These are phyloP conservation scores for Scytalidium sp. DNA, from an alignment of 2,329 filamentous ascomycete species.

Conservation along the genomic window DNA sequence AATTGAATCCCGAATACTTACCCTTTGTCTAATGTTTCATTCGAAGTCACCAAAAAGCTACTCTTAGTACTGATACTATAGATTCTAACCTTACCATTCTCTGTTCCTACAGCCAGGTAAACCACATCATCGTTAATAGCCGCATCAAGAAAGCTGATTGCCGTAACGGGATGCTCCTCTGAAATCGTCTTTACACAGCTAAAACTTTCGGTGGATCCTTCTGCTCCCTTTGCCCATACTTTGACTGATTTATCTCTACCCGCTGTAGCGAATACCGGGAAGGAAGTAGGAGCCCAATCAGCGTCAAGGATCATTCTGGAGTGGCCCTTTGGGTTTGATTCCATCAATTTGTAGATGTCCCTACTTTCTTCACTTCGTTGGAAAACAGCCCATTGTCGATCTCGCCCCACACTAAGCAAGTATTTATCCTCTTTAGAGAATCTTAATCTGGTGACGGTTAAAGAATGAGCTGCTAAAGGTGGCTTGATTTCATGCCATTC, in stretches of 20 bases:
- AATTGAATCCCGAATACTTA: constrained; percentile 8
- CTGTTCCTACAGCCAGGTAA: constrained; percentile 56
- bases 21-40: constrained; percentile 15
- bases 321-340: constrained; percentile 80
- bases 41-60: constrained; percentile 24
- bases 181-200: constrained; percentile 46
- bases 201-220: constrained; percentile 20
- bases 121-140: constrained; percentile 25
- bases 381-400: constrained; percentile 89
- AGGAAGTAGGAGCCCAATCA: constrained; percentile 64
- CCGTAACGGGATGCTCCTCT: constrained; percentile 62
- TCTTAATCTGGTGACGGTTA: constrained; percentile 79
- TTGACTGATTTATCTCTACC: constrained; percentile 85
- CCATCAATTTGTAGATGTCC: constrained; percentile 51
- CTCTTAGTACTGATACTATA: constrained; percentile 18
- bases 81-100: constrained; percentile 33
- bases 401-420: constrained; percentile 84
- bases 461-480: constrained; percentile 76
- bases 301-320: constrained; percentile 88
- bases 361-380: constrained; percentile 40
- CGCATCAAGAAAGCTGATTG: constrained; percentile 61
- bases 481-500: constrained; percentile 87
- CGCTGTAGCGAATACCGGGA: constrained; percentile 73
- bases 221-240: constrained; percentile 52
- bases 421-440: constrained; percentile 74